Base-by-base conservation (phyloP, 495 filamentous ascomycete species). In the Talaromyces liani region DNA sequence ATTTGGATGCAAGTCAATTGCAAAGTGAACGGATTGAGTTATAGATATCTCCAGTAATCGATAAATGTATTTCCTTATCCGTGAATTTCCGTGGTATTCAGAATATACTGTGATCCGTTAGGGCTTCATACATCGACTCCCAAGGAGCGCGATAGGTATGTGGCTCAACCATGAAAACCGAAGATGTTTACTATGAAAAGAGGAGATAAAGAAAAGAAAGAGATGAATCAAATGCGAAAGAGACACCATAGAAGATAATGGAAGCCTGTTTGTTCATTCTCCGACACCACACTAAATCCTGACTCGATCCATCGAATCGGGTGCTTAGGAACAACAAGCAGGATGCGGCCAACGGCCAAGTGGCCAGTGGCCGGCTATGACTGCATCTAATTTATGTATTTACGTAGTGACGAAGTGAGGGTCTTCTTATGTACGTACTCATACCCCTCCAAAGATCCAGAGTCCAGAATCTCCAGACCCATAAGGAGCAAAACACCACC, bases 91-190 rank as follows among this genome's bases (percentile, higher is more conserved):
- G 36, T 14, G 36, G 4, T 16, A 12, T 41, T 41, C 14, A 41
- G 36, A 14, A 29, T 29, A 29, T 16, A 27, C 14, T 14, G 25
- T 12, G 1, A 16, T 16, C 22, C 10, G 2, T 29, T 9, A 12
- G 5, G 22, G 51, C 51, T 24, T 55, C 51, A 55, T 16, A 55
- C 51, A 55, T 55, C 51, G 51, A 55, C 51, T 55, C 51, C 51
- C 20, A 55, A 55, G 51, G 51, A 55, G 51, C 51, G 20, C 51
- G 51, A 55, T 29, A 5, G 20, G 24, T 24, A 55, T 24, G 51
- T 24, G 10, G 22, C 22, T 55, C 25, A 29, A 55, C 51, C 51
- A 55, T 55, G 10, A 27, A 27, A 54, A 3, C 18, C 9, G 10
- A 10, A 4, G 24, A 55, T 25, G 51, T 55, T 10, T 20, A 55